phyloP scores from a whole-genome alignment of 495 filamentous ascomycete species.

The Platismatia glauca region DNA sequence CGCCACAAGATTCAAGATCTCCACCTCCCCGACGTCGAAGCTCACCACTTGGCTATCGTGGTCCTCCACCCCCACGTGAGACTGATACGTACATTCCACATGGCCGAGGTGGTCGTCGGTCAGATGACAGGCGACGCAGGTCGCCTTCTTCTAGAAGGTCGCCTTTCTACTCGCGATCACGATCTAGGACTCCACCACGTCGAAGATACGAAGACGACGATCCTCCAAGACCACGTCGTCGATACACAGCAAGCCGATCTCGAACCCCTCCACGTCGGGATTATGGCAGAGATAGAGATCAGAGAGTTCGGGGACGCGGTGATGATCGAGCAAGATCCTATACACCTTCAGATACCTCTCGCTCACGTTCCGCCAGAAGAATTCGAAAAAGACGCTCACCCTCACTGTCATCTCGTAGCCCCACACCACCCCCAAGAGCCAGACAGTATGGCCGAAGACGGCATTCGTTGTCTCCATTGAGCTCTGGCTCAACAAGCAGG shows the following conservation, averaged over 20 bases:
- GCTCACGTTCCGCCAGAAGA: constrained; percentile 58
- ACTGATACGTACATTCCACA: constrained; percentile 51
- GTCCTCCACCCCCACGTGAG: constrained; percentile 43
- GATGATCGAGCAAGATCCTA: constrained; percentile 44
- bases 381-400: constrained; percentile 33
- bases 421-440: constrained; percentile 29
- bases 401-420: constrained; percentile 41
- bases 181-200: constrained; percentile 36
- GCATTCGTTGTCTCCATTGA: constrained; percentile 21
- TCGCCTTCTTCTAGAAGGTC: constrained; percentile 33
- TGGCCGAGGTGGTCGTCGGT: constrained; percentile 22
- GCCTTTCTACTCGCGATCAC: constrained; percentile 32
- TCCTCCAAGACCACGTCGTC: constrained; percentile 27
- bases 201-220: constrained; percentile 28
- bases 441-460: constrained; percentile 13
- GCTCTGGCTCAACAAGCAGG: constrained; percentile 39
- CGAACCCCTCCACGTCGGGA: constrained; percentile 33
- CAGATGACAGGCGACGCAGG: constrained; percentile 29
- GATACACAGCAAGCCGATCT: constrained; percentile 34
- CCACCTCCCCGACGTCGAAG: constrained; percentile 52
- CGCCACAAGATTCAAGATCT: constrained; percentile 45
- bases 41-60: constrained; percentile 39
- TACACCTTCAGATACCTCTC: constrained; percentile 42
- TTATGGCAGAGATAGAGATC: constrained; percentile 29
- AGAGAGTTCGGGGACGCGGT: constrained; percentile 40